A percentile compares a stretch with the other conserved stretches of the same genome.
Conservation (phyloP, 177 flowering plant genomes). For the Vitis hybrid region DNA sequence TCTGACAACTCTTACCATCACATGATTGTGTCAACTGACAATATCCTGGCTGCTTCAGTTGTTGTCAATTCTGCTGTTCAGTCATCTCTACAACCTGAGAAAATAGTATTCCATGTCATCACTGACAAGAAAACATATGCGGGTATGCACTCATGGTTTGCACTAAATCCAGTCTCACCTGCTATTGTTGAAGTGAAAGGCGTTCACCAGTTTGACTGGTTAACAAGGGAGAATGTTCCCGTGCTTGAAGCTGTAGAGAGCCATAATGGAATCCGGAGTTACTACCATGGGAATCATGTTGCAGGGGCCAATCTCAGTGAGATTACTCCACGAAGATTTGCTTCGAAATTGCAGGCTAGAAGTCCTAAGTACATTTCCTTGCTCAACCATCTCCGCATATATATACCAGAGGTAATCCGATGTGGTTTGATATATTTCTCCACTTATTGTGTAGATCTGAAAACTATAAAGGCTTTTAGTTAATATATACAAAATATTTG, state of each 20-base stretch:
- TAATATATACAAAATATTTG: background rate
- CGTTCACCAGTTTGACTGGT: conserved; percentile 97
- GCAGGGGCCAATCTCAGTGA: conserved; percentile 76
- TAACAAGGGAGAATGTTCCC: conserved; percentile 94
- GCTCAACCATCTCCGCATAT: conserved; percentile 95
- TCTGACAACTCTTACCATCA: conserved; percentile 85
- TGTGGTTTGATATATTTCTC: background rate
- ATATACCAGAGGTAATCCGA: conserved; percentile 85
- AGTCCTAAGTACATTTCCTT: conserved; percentile 98
- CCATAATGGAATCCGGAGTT: conserved; percentile 66
- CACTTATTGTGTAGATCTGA: background rate
- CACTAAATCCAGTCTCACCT: conserved; percentile 76
- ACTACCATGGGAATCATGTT: conserved; percentile 91
- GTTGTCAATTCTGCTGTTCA: conserved; percentile 82
- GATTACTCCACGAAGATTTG: conserved; percentile 67
- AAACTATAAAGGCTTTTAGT: background rate
- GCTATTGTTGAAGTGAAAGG: conserved; percentile 94
- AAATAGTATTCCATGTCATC: conserved; percentile 87
- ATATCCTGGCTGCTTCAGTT: conserved; percentile 96
- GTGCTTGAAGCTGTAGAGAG: conserved; percentile 96
- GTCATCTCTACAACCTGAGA: conserved; percentile 71
- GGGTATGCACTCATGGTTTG: conserved; percentile 99
- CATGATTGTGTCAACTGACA: conserved; percentile 83
- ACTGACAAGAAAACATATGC: conserved; percentile 99
- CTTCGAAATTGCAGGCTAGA: conserved; percentile 86